Evolutionary conservation across 345 rosid species (phyloP).

Genomic region (Salix viminalis): DNA sequence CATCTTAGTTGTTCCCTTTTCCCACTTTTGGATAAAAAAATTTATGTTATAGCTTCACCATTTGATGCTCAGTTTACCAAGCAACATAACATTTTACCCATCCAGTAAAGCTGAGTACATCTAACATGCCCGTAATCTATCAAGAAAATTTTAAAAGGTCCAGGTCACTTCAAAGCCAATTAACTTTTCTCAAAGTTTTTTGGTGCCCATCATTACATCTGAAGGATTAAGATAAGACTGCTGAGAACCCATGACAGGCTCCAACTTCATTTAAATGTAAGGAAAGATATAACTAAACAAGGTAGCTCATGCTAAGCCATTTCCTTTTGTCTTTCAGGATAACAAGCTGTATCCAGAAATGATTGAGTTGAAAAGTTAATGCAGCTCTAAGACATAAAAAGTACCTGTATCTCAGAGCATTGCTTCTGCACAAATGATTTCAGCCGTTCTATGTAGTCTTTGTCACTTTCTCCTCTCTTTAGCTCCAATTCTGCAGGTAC

Average conservation of each 20-base stretch:
- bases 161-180: not conserved
- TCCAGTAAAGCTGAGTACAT: no score
- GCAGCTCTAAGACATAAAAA: not conserved
- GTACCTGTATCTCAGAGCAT: conserved; percentile 85
- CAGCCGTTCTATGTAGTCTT: conserved; percentile 65
- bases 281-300: not conserved
- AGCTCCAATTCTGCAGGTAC: conserved; percentile 87
- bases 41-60: not conserved
- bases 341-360: not conserved
- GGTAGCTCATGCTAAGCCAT: not conserved
- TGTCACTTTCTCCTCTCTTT: conserved; percentile 64
- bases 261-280: not conserved
- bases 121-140: no score
- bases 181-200: not conserved
- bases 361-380: not conserved
- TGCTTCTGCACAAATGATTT: conserved; percentile 79
- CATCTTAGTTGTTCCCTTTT: no score
- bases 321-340: not conserved
- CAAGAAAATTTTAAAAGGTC: no score
- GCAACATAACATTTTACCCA: not conserved
- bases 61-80: not conserved
- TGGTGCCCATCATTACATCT: not conserved
- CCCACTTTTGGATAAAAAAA: no score
- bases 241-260: not conserved
- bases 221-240: not conserved